These are phyloP conservation scores for Phaseolus coccineus DNA, from an alignment of 331 rosid species.

Conservation along the genomic window DNA sequence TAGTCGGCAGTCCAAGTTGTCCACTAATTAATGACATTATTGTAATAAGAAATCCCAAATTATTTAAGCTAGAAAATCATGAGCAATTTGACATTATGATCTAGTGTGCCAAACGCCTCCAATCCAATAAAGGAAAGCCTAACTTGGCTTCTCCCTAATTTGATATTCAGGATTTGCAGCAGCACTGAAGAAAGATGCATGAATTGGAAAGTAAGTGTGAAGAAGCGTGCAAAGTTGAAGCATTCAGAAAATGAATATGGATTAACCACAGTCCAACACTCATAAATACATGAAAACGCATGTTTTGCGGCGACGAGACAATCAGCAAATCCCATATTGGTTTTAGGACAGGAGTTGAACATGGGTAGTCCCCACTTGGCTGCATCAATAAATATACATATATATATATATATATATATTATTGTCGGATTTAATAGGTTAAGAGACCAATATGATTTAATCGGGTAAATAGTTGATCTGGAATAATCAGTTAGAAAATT, in stretches of 20 bases:
- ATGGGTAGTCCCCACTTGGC: neutral
- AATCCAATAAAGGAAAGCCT: conserved; percentile 13
- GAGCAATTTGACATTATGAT: conserved; percentile 33
- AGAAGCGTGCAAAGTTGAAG: conserved; percentile 36
- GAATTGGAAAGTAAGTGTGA: conserved; percentile 40
- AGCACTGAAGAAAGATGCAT: conserved; percentile 40
- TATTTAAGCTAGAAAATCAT: conserved; percentile 28
- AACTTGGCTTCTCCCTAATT: conserved; percentile 1
- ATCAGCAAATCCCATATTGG: conserved; percentile 1
- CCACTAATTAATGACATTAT: conserved; percentile 30
- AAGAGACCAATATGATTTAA: no score
- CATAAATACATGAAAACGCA: neutral
- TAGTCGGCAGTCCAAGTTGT: conserved; percentile 53
- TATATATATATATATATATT: no score
- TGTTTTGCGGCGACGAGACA: conserved; percentile 46
- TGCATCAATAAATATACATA: no score
- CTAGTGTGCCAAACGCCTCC: neutral
- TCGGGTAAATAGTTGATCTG: no score
- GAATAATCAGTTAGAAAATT: no score
- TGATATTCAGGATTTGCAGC: neutral
- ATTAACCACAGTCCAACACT: conserved; percentile 1
- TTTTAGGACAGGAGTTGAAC: conserved; percentile 16
- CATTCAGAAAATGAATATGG: conserved; percentile 2
- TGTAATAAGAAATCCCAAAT: neutral
- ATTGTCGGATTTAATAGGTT: no score